phyloP scores from a whole-genome alignment of 2,329 filamentous ascomycete genomes.

The Colletotrichum echinochloae region DNA sequence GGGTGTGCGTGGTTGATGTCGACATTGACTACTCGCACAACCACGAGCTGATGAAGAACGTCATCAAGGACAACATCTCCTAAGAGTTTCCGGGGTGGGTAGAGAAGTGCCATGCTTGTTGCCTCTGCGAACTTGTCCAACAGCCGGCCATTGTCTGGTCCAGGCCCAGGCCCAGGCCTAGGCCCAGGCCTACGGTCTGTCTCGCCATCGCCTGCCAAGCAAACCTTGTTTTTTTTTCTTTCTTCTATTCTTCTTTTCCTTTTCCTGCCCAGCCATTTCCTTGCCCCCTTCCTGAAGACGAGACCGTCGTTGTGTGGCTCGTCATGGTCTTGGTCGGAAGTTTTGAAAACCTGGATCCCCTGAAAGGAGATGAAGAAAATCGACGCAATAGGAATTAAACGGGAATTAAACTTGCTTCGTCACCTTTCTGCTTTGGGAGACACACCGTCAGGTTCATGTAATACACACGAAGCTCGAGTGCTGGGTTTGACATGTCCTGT shows the following conservation, averaged over 20 bases:
- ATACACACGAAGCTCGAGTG: too few relatives aligned
- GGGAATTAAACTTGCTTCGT: too few relatives aligned
- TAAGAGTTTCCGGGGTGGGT: constrained; percentile 14
- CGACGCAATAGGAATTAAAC: too few relatives aligned
- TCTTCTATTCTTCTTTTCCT: not conserved
- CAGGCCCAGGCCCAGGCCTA: too few relatives aligned
- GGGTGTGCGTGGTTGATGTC: constrained; percentile 60
- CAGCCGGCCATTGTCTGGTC: not conserved
- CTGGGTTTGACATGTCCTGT: too few relatives aligned
- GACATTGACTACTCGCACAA: constrained; percentile 59
- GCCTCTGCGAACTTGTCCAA: too few relatives aligned
- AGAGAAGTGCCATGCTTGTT: not conserved
- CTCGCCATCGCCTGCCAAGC: not conserved
- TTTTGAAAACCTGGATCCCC: too few relatives aligned
- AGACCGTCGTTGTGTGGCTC: not conserved
- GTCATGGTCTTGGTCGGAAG: not conserved
- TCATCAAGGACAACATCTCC: constrained; percentile 48
- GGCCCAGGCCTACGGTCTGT: too few relatives aligned
- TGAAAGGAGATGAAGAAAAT: too few relatives aligned
- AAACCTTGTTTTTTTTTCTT: not conserved
- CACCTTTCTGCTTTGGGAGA: too few relatives aligned
- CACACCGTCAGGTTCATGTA: too few relatives aligned
- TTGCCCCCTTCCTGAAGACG: not conserved
- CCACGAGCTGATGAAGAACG: constrained; percentile 53
- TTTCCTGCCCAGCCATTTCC: too few relatives aligned